Conservation (phyloP, 805 yeast species). For the Spathaspora girioi region DNA sequence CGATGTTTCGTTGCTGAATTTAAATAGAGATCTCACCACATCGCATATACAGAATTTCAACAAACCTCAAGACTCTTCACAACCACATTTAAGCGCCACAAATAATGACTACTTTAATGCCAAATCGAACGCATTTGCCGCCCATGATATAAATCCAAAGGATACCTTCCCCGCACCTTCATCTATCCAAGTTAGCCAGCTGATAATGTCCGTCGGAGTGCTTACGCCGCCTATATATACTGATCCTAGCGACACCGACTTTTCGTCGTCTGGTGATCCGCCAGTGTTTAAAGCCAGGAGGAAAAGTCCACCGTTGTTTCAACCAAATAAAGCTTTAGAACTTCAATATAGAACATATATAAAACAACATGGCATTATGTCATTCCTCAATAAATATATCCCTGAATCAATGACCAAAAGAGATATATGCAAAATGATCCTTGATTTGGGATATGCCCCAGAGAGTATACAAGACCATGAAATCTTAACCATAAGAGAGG, state of each 20-base stretch:
- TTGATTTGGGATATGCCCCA: slow-evolving; percentile 16
- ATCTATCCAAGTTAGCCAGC: not conserved
- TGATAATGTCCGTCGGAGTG: not conserved
- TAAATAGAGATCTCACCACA: not conserved
- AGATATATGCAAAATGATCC: slow-evolving; percentile 12
- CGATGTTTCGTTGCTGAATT: not conserved
- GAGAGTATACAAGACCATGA: slow-evolving; percentile 4
- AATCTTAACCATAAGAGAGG: slow-evolving; percentile 5
- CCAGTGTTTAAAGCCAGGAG: not conserved
- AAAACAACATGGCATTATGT: slow-evolving; percentile 10
- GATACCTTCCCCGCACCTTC: not conserved
- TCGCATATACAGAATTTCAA: not conserved
- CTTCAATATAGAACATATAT: slow-evolving; percentile 10
- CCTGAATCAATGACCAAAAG: slow-evolving; percentile 10
- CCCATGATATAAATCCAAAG: not conserved
- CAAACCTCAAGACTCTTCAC: not conserved
- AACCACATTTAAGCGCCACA: not conserved
- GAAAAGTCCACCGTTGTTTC: not conserved
- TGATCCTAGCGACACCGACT: not conserved
- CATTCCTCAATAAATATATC: slow-evolving; percentile 12
- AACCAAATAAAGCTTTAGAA: not conserved
- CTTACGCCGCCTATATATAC: not conserved
- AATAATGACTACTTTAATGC: not conserved
- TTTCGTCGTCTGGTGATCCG: not conserved
- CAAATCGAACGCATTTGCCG: not conserved